Base-by-base conservation (phyloP, 2,329 filamentous ascomycete species). In the Fusarium bulbicola region DNA sequence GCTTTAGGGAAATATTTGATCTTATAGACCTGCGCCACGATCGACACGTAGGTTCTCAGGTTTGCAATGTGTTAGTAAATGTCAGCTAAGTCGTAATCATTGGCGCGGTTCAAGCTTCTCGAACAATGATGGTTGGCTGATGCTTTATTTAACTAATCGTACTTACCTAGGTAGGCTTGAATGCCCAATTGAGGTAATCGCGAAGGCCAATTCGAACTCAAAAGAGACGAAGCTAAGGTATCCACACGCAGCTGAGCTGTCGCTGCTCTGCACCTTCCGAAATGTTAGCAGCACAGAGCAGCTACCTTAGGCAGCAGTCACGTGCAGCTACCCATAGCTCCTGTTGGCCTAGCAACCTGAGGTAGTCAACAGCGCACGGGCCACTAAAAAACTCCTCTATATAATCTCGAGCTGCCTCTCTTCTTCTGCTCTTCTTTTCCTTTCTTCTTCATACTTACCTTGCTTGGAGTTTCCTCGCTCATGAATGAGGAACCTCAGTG, bases 361-460 rank as follows among this genome's bases (percentile, higher is more conserved):
- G 24, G 40, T 6, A 15, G 53, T 72, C 59, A 50, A 32, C 11
- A n/a, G 28, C 52, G 70, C 70, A 72, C 70, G 64, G 68, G 18
- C 21, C 70, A 61, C 1, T 1, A 6, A 20, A 3, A 7, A 20
- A 30, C 42, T 11, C 3, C 9, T 4, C 14, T 82, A 83, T 84
- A 83, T 79, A 84, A 50, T 7, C 13, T 20, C 46, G 18, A 39
- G 50, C 40, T 30, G 28, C 37, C 59, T 20, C 54, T 65, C 5
- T 6, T 1, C 45, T 77, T 66, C 65, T 68, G 78, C 79, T 73
- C 72, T 77, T 80, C 80, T 75, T 74, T 79, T 74, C 77, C 78
- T 82, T 80, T 79, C 81, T 81, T 85, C 82, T 83, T 85, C 83
- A 87, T 87, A 87, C 86, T 87, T 87, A 87, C 85, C 85, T 87